These are phyloP conservation scores for Populus trichocarpa DNA, from an alignment of 441 rosid genomes.

Conservation along the genomic window DNA sequence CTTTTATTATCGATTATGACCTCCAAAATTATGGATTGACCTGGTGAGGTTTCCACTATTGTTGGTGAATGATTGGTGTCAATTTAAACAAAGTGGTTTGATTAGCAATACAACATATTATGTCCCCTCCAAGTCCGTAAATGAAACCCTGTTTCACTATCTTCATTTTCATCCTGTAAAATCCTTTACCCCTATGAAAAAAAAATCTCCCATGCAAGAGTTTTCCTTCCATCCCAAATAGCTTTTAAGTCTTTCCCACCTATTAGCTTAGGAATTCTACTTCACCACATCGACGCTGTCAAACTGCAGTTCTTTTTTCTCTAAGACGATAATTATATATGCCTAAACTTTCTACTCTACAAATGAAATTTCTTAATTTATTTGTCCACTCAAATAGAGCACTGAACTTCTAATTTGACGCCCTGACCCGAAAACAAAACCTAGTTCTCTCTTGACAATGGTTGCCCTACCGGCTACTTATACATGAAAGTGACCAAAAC, in stretches of 20 bases:
- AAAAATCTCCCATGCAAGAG: background rate
- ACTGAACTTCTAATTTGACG: background rate
- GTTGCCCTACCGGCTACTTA: background rate
- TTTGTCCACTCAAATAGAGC: background rate
- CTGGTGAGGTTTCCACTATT: background rate
- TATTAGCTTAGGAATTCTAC: background rate
- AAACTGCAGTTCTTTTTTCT: background rate
- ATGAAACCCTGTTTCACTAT: background rate
- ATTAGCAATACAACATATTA: background rate
- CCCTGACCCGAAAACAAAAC: background rate
- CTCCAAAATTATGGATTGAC: background rate
- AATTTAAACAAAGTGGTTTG: background rate
- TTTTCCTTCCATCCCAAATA: background rate
- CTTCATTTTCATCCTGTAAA: background rate
- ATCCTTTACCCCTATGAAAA: background rate
- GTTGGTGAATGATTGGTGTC: background rate
- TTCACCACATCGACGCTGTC: background rate
- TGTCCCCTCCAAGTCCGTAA: background rate
- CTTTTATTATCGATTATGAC: background rate
- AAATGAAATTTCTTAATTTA: too few species aligned
- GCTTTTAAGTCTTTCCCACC: background rate
- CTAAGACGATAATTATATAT: background rate
- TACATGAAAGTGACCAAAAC: background rate
- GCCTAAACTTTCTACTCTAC: background rate
- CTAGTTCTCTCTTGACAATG: background rate